Base-by-base conservation (phyloP, 2,329 filamentous ascomycete genomes). In the Claviceps pazoutovae region DNA sequence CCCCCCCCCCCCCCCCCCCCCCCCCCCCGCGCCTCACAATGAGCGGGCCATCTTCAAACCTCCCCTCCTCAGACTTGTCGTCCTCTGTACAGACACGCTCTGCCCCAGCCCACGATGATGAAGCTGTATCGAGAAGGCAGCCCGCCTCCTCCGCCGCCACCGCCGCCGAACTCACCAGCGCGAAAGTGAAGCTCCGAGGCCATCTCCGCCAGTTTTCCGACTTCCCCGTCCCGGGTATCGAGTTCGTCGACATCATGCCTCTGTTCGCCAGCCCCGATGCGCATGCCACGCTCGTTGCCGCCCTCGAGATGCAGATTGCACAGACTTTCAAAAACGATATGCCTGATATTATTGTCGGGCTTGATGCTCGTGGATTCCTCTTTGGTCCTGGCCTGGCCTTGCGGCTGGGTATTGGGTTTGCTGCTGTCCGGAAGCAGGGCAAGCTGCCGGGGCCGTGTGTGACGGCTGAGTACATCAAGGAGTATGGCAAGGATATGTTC, bases 161-260 rank as follows among this genome's bases (percentile, higher is more conserved):
- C 75, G 63, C 78, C 78, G 60, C 78, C 78, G 70, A 81, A 81
- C 76, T 81, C 78, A 67, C 78, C 78, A 61, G 77, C 80, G 75
- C 75, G 76, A 79, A 82, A 78, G 72, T 82, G 77, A 84, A 71
- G 77, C 90, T 75, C 76, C 71, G 82, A 65, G 70, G 72, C 59
- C 80, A 84, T 54, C 80, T 97, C 60, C 86, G 87, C 69, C 83
- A 89, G 68, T 95, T 88, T 73, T 81, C 83, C 63, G 88, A 97
- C 75, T 97, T 96, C 73, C 91, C 91, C 54, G 83, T 85, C 58
- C 83, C 86, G 46, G 91, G 93, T 68, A 91, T 98, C 65, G 78
- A 95, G 63, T 98, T 98, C 71, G 88, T 96, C 74, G 93, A 98
- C 67, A 97, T 98, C 71, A 84, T 98, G 69, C 93, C 93, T 55